A percentile compares a stretch with the other conserved stretches of the same genome.
These are phyloP conservation scores for Fusarium redolens DNA, from an alignment of 2,329 filamentous ascomycete species.

Conservation along the genomic window DNA sequence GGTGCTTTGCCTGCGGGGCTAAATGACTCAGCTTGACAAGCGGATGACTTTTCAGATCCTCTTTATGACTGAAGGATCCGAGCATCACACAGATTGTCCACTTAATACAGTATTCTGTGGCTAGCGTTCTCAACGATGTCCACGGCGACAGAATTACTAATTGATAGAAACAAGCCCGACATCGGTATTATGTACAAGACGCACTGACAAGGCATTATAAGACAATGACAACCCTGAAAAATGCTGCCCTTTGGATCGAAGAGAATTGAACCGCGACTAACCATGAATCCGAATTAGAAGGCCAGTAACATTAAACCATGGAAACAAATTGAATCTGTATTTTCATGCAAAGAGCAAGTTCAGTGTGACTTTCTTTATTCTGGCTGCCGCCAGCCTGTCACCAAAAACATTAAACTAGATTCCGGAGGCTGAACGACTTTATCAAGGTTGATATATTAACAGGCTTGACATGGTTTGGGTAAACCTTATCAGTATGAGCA, in stretches of 20 bases:
- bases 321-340: background rate
- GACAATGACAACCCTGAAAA: rapidly evolving
- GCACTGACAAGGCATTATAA: background rate
- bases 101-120: background rate
- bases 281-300: rapidly evolving
- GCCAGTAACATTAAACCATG: rapidly evolving
- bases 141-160: rapidly evolving
- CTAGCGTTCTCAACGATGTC: rapidly evolving
- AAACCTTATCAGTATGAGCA: no score
- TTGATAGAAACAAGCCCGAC: no score
- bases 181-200: no score
- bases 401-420: no score
- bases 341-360: no score
- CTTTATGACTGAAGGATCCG: background rate
- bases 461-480: no score
- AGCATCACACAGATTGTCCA: no score
- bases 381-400: no score
- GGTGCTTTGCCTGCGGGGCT: background rate
- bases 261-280: background rate
- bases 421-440: no score
- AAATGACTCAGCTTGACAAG: background rate
- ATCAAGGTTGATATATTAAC: no score
- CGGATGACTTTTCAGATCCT: background rate
- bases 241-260: rapidly evolving
- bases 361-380: no score